phyloP scores from a whole-genome alignment of 306 rosid genomes.

The Inga leiocalycina region DNA sequence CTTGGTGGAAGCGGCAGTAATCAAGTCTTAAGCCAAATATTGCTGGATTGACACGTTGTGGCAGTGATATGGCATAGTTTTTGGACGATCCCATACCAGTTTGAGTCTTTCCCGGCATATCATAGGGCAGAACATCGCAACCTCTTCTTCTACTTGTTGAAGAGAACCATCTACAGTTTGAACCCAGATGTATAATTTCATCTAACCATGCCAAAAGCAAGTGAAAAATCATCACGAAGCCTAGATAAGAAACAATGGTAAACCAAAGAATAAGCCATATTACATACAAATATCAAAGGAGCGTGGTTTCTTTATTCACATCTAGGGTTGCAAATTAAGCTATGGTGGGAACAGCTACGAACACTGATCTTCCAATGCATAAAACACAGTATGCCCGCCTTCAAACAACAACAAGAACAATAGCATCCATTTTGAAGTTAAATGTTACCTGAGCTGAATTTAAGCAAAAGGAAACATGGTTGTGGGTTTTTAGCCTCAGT shows the following conservation, averaged over 20 bases:
- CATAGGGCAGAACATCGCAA: conserved; percentile 97
- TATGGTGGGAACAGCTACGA: neutral
- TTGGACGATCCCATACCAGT: conserved; percentile 90
- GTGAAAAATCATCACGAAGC: conserved; percentile 29
- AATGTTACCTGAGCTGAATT: neutral
- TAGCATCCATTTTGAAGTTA: neutral
- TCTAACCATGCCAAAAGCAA: conserved; percentile 44
- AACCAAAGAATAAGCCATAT: neutral
- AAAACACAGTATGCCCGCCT: neutral
- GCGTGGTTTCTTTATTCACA: neutral
- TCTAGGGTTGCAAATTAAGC: conserved; percentile 4
- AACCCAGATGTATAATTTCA: conserved; percentile 90
- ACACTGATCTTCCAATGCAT: neutral
- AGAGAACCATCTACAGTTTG: conserved; percentile 86
- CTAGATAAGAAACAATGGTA: conserved; percentile 11
- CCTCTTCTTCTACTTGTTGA: conserved; percentile 93
- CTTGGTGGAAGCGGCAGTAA: conserved; percentile 86
- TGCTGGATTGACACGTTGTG: conserved; percentile 80
- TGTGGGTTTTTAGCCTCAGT: neutral
- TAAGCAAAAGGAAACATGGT: neutral
- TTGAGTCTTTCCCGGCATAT: conserved; percentile 76
- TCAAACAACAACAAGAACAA: neutral
- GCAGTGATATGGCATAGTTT: conserved; percentile 81
- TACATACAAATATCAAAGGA: neutral
- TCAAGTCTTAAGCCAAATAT: conserved; percentile 82